Base-by-base conservation (phyloP, 2,329 filamentous ascomycete species). In the Ascochyta clinopodiicola region DNA sequence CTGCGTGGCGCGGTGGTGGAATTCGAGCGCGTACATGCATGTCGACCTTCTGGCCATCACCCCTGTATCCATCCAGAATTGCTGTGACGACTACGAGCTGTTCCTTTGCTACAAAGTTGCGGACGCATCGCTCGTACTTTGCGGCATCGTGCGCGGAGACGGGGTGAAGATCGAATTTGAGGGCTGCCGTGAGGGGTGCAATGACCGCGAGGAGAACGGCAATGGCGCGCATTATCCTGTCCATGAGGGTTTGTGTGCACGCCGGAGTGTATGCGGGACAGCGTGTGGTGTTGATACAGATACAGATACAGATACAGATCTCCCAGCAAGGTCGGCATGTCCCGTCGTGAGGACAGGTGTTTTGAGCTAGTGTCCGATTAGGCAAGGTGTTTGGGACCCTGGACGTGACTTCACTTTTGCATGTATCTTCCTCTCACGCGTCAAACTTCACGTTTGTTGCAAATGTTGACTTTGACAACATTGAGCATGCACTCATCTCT, bases 81-180 rank as follows among this genome's bases (percentile, higher is more conserved):
- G 93, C 91, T 53, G 94, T 98, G 48, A 99, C 94, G 31, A 98
- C 94, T 37, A 99, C 95, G 63, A 99, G 82, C 62, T 95, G 96
- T 74, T 97, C 92, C 78, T 87, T 90, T 59, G 86, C 85, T 64
- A 97, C 93, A 77, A 97, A 99, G 81, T 99, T 99, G 76, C 94
- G 87, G 77, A 99, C 90, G 81, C 95, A 99, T 80, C 94, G 86
- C 80, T 94, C 90, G 72, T 88, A 86, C 71, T 84, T 86, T 40
- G 77, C 77, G 59, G 81, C 81, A 68, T 88, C 86, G 75, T 84
- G 83, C 59, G 85, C 81, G 47, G 80, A 78, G 63, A 87, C 84
- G 39, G 92, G 91, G 69, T 86, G 79, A 59, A 99, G 86, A 71
- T 99, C 95, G 84, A 99, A 97, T 82, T 96, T 97, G 70, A 99